Percentiles rank a stretch among this genome's conserved stretches.
These are phyloP conservation scores for Herpetomonas tarakana DNA, from an alignment of 208 protist species.

Conservation along the genomic window DNA sequence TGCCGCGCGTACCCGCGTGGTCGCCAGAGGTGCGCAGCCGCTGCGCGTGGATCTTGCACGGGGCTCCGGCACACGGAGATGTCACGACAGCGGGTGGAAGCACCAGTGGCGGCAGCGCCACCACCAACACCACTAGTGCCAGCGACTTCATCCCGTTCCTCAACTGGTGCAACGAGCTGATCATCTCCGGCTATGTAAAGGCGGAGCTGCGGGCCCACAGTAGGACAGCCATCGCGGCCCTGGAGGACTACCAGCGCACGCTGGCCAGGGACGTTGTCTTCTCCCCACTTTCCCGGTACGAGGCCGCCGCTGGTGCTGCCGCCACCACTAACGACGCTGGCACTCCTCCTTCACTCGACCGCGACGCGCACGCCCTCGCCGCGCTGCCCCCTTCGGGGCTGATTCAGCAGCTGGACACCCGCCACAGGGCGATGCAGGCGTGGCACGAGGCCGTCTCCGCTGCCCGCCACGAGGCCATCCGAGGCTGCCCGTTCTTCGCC, in stretches of 20 bases:
- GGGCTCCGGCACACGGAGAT: too few species aligned
- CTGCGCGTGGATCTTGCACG: conserved; percentile 3
- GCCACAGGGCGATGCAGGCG: conserved; percentile 13
- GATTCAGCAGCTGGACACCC: conserved; percentile 9
- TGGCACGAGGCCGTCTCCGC: conserved; percentile 3
- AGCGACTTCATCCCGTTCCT: conserved; percentile 34
- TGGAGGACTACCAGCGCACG: conserved; percentile 9
- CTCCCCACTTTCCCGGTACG: neutral
- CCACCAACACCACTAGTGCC: conserved; percentile 2
- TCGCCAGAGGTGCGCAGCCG: conserved; percentile 12
- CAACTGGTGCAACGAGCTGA: conserved; percentile 39
- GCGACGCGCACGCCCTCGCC: neutral
- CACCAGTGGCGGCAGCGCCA: too few species aligned
- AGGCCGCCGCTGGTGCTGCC: neutral
- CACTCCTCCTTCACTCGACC: neutral
- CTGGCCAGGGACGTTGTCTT: neutral
- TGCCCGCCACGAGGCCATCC: conserved; percentile 12
- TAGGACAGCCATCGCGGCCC: neutral
- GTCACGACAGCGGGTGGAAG: too few species aligned
- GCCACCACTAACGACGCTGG: neutral
- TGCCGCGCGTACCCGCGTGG: conserved; percentile 17
- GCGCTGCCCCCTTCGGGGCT: neutral
- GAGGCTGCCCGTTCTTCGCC: conserved; percentile 25
- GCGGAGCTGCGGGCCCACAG: conserved; percentile 4
- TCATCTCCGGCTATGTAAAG: conserved; percentile 1